Conservation (phyloP, 2,329 filamentous ascomycete species). For the Paecilomyces dactylethromorphus region DNA sequence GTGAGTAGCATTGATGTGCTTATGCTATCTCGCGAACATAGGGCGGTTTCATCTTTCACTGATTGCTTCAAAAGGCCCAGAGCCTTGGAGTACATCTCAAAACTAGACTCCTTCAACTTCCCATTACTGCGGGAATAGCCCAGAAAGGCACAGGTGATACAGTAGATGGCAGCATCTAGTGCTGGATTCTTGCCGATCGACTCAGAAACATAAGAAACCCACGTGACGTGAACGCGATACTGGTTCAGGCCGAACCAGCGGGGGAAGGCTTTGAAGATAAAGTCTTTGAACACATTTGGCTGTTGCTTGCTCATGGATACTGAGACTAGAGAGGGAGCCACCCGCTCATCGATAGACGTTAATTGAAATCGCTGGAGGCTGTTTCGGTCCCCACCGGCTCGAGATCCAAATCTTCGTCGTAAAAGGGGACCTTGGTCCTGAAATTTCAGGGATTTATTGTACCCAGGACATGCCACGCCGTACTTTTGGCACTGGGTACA, state of each 20-base stretch:
- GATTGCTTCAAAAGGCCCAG: slow-evolving; percentile 22
- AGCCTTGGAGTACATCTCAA: slow-evolving; percentile 23
- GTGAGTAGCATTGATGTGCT: slow-evolving; percentile 27
- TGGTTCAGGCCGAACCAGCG: slow-evolving; percentile 18
- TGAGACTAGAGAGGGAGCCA: slow-evolving; percentile 16
- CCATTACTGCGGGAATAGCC: slow-evolving; percentile 15
- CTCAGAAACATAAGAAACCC: slow-evolving; percentile 15
- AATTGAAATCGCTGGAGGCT: not conserved
- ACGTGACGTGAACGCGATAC: slow-evolving; percentile 16
- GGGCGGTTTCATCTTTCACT: slow-evolving; percentile 14
- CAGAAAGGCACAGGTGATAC: slow-evolving; percentile 23
- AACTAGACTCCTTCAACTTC: slow-evolving; percentile 19
- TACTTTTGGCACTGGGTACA: slow-evolving; percentile 26
- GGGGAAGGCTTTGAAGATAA: slow-evolving; percentile 16
- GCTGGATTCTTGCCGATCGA: slow-evolving; percentile 13
- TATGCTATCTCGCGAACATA: slow-evolving; percentile 22
- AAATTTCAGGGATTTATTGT: slow-evolving; percentile 21
- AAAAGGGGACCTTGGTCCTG: slow-evolving; percentile 26
- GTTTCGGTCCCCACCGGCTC: not conserved
- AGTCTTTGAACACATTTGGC: slow-evolving; percentile 16
- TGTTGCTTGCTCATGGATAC: slow-evolving; percentile 15
- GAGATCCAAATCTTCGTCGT: slow-evolving; percentile 16
- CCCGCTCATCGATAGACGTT: slow-evolving; percentile 15
- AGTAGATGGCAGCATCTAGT: slow-evolving; percentile 18
- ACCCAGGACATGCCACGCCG: slow-evolving; percentile 25